phyloP scores from a whole-genome alignment of 1,139 yeast genomes.

The Kazachstania sp. region DNA sequence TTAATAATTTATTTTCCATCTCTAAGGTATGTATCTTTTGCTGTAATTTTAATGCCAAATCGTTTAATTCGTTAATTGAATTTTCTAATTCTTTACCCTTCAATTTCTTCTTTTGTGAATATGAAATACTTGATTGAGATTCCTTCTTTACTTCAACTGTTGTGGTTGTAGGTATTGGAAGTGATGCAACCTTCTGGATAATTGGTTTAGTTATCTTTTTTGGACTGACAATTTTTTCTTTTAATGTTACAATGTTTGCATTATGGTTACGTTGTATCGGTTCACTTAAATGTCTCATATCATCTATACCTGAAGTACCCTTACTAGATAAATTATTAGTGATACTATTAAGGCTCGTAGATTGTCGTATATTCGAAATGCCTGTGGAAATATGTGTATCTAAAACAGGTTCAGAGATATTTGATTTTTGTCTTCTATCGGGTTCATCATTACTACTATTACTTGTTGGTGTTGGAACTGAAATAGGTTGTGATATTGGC shows the following conservation, averaged over 20 bases:
- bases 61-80: slow-evolving; percentile 53
- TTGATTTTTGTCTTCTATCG: neutral
- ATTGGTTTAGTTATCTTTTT: too few species aligned
- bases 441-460: neutral
- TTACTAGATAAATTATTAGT: neutral
- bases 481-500: neutral
- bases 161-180: neutral
- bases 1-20: slow-evolving; percentile 74
- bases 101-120: slow-evolving; percentile 65
- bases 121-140: neutral
- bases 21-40: slow-evolving; percentile 58
- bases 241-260: neutral
- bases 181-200: too few species aligned
- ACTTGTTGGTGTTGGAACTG: neutral
- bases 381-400: neutral
- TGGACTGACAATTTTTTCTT: neutral
- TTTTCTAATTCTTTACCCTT: slow-evolving; percentile 81
- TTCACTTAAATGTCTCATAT: neutral
- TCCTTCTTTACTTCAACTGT: neutral
- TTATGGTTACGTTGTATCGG: neutral
- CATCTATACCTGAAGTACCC: neutral
- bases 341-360: neutral
- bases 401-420: neutral
- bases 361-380: neutral
- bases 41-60: slow-evolving; percentile 52